Base-by-base conservation (phyloP, 768 basidiomycete genomes). In the Exsudoporus frostii region DNA sequence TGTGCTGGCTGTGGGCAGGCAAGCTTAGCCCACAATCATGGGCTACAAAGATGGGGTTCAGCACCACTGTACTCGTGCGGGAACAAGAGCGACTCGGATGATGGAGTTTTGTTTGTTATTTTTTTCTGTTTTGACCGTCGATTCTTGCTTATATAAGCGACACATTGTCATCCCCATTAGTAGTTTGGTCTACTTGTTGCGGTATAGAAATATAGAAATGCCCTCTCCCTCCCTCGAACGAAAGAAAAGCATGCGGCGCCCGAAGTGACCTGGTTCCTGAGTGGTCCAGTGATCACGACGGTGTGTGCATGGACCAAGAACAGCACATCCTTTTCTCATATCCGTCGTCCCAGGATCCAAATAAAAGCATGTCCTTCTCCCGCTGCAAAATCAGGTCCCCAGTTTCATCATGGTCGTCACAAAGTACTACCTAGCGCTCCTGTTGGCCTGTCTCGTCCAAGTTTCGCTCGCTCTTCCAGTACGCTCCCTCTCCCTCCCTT, bases 401-500 rank as follows among this genome's bases (percentile, higher is more conserved):
- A 48, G 5, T 38, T 24, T 53, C 40, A 57, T 30, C 53, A 70
- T 67, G 66, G 25, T 57, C 45, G 4, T 53, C 20, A 0, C 54
- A 46, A 70, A 56, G 42, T 65, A 40, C 38, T 61, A 51, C 45
- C 27, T 66, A 27, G 55, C 47, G n/a, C 14, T 70, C 50, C 34
- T 67, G 36, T 34, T 67, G 29, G 54, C 55, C 14, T 59, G 56
- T 46, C 42, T 68, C 17, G 15, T 55, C 25, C 65, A 56, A 9
- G 8, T 67, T 17, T 67, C 68, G 0, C 14, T 63, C 9, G 66
- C 68, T 5, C 4, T 47, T 17, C 68, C 68, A 1, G 68, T 67
- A 33, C 25, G 63, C 36, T 40, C 27, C 17, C 22, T 24, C 24
- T 37, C 15, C 1, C 14, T 17, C 11, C 6, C 10, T 32, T 15